Evolutionary conservation across 106 monocot species (phyloP).

Genomic region (Dendrobium officinale): DNA sequence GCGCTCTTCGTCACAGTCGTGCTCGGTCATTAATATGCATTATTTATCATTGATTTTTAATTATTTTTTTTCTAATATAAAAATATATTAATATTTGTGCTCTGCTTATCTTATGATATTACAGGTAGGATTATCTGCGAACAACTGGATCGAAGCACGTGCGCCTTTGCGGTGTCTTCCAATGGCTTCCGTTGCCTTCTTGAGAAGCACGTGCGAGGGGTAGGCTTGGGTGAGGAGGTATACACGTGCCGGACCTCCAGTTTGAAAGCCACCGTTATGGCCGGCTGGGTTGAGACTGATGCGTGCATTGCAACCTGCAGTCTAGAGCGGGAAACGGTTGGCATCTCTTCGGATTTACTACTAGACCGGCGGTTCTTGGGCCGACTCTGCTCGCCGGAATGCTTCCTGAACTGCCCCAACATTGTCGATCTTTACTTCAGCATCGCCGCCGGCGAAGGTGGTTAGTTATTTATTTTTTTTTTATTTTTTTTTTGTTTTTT

Average conservation of each 20-base stretch:
- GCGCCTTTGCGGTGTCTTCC: constrained; percentile 37
- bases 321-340: constrained; percentile 15
- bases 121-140: constrained; percentile 3
- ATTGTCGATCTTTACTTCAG: constrained; percentile 28
- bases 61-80: too few species aligned
- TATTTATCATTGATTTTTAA: too few species aligned
- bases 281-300: constrained; percentile 22
- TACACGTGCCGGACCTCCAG: too few species aligned
- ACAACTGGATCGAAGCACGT: constrained; percentile 12
- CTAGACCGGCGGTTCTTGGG: constrained; percentile 4
- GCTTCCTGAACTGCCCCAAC: constrained; percentile 24
- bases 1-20: too few species aligned
- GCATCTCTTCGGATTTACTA: constrained; percentile 21
- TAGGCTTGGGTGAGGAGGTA: constrained; percentile 4
- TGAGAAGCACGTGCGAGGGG: constrained; percentile 23
- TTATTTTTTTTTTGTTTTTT: too few species aligned
- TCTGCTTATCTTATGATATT: too few species aligned
- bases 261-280: not conserved
- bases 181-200: constrained; percentile 29
- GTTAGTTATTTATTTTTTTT: too few species aligned
- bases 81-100: too few species aligned
- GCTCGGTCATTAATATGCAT: too few species aligned
- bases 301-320: constrained; percentile 24
- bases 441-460: constrained; percentile 22
- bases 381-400: constrained; percentile 21